Base-by-base conservation (phyloP, 2,329 filamentous ascomycete genomes). In the Ascochyta pisi region DNA sequence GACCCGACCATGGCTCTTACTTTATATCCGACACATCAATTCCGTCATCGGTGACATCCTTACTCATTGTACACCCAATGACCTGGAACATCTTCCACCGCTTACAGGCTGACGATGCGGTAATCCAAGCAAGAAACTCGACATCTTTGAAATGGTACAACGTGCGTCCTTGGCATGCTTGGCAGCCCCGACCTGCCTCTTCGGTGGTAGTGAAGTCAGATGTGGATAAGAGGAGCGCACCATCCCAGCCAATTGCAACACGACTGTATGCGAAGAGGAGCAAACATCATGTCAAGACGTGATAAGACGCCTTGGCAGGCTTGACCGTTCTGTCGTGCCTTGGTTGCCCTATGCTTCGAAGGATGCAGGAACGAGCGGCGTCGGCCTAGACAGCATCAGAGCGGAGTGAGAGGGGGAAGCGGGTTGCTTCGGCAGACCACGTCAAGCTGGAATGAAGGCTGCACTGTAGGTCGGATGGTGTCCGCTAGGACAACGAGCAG, bases 261-360 rank as follows among this genome's bases (percentile, higher is more conserved):
- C 37, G 33, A 33, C 40, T 23, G 31, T 37, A 48, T 58, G 41
- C 48, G 57, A 61, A 64, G 60, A 46, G 55, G 47, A 54, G 52
- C 51, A 57, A 50, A 39, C 49, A 53, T 42, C 60, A 60, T 64
- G 63, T 63, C 55, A 67, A 67, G 65, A 62, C 61, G 54, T 65
- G 65, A 65, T 67, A 67, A 67, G 65, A 58, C 35, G 44, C 38
- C 65, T 67, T 67, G 65, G 65, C 63, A 58, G 47, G 58, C 64
- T 67, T 65, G 40, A 45, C 19, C 12, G n/a, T 46, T 38, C 22
- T 42, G 42, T 47, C 48, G 42, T 46, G 60, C 59, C 57, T 62
- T 63, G 26, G 50, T 44, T 59, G 48, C 58, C 59, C 54, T 39
- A 50, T 54, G 44, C 10, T 54, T 57, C 38, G 50, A 43, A 43